These are phyloP conservation scores for Paramecium caudatum DNA, from an alignment of 73 alveolate species.

Conservation along the genomic window DNA sequence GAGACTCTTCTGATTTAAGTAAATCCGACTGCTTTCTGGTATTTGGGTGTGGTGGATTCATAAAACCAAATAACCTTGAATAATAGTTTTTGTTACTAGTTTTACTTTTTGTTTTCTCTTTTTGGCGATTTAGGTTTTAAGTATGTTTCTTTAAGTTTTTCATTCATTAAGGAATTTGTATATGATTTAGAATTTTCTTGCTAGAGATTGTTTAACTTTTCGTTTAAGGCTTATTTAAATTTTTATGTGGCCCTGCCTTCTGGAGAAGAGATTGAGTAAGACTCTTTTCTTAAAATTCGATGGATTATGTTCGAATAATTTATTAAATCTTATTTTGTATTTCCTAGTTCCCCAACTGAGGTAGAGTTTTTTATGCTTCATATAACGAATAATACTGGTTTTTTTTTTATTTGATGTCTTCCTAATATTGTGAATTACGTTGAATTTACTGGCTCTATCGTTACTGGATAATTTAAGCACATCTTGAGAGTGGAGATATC, in stretches of 20 bases:
- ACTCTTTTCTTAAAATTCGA: constrained; percentile 32
- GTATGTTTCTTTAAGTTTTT: neutral
- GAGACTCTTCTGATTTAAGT: constrained; percentile 65
- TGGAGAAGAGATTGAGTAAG: constrained; percentile 20
- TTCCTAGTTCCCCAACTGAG: neutral
- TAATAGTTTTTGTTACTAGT: neutral
- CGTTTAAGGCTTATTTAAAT: constrained; percentile 13
- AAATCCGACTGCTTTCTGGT: constrained; percentile 38
- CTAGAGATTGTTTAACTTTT: constrained; percentile 12
- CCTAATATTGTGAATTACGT: neutral
- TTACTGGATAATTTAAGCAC: neutral
- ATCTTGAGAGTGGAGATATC: constrained; percentile 35
- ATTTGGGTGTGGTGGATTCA: neutral
- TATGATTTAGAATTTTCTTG: constrained; percentile 8
- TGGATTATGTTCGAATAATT: constrained; percentile 18
- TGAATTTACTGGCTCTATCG: neutral
- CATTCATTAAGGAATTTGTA: neutral
- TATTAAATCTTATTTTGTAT: neutral
- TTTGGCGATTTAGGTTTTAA: neutral
- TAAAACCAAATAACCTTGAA: neutral
- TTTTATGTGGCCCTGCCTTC: constrained; percentile 34
- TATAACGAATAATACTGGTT: neutral
- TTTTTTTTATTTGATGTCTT: neutral
- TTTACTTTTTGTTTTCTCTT: neutral
- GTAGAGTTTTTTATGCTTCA: constrained; percentile 24